Percentiles rank a stretch among this genome's conserved stretches.
Conservation (phyloP, 148 eudicot genomes). For the Talinum fruticosum region DNA sequence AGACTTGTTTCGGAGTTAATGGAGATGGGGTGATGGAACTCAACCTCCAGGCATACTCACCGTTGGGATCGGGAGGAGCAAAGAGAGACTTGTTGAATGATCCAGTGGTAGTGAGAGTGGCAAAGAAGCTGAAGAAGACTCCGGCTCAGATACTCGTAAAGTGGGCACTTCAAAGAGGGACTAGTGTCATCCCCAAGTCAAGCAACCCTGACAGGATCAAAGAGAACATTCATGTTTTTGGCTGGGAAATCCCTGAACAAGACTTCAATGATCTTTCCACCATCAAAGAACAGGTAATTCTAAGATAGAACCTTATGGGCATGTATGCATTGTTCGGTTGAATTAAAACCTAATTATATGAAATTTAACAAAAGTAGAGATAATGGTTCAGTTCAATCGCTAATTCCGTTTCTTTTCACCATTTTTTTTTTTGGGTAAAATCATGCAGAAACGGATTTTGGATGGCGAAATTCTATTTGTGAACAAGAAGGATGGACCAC, state of each 20-base stretch:
- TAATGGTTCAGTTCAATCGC: too few species aligned
- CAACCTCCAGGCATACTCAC: slow-evolving; percentile 50
- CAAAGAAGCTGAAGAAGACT: slow-evolving; percentile 50
- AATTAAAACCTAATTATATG: too few species aligned
- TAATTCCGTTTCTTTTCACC: too few species aligned
- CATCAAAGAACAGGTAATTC: slow-evolving; percentile 44
- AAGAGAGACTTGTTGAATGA: slow-evolving; percentile 53
- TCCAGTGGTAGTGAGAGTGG: slow-evolving; percentile 44
- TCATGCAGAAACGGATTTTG: slow-evolving; percentile 42
- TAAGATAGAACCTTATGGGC: too few species aligned
- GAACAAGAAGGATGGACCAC: slow-evolving; percentile 49
- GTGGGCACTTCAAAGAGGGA: slow-evolving; percentile 67
- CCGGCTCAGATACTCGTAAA: slow-evolving; percentile 56
- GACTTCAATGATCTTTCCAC: slow-evolving; percentile 46
- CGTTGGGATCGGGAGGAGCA: slow-evolving; percentile 48
- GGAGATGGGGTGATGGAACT: neutral
- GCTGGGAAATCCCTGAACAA: slow-evolving; percentile 48
- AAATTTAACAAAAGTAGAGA: too few species aligned
- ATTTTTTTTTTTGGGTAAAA: neutral
- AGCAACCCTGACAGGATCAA: slow-evolving; percentile 47
- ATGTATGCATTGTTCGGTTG: too few species aligned
- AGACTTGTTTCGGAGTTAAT: neutral
- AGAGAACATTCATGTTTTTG: slow-evolving; percentile 46
- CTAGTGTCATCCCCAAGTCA: slow-evolving; percentile 63
- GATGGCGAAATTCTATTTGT: slow-evolving; percentile 55